phyloP scores from a whole-genome alignment of 306 rosid genomes.

The Dalbergia cochinchinensis region DNA sequence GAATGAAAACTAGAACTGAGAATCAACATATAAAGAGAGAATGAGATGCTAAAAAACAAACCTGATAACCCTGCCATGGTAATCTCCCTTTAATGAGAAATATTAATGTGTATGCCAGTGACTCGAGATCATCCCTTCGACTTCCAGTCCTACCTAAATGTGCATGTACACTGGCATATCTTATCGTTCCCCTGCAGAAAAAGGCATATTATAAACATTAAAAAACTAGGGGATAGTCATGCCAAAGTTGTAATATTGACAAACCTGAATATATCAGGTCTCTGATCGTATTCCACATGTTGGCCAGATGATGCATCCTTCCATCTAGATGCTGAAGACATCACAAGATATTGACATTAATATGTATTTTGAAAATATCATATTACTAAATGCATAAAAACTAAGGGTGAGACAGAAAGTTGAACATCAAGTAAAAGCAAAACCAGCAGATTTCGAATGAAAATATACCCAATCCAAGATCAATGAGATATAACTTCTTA shows the following conservation, averaged over 20 bases:
- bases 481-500: slow-evolving; percentile 90
- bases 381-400: slow-evolving; percentile 28
- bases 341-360: slow-evolving; percentile 35
- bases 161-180: slow-evolving; percentile 98
- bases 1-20: slow-evolving; percentile 36
- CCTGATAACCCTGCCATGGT: slow-evolving; percentile 99
- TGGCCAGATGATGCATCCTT: slow-evolving; percentile 84
- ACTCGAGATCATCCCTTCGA: slow-evolving; percentile 94
- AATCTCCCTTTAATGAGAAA: slow-evolving; percentile 92
- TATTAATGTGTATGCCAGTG: slow-evolving; percentile 88
- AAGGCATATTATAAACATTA: slow-evolving; percentile 29
- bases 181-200: slow-evolving; percentile 83
- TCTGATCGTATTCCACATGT: slow-evolving; percentile 93
- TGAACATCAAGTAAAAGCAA: slow-evolving; percentile 18
- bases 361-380: slow-evolving; percentile 5
- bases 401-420: neutral
- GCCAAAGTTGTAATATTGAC: slow-evolving; percentile 24
- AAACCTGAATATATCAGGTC: slow-evolving; percentile 96
- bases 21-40: slow-evolving; percentile 27
- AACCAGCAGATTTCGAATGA: slow-evolving; percentile 19
- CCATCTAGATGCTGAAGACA: slow-evolving; percentile 89
- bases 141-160: slow-evolving; percentile 97
- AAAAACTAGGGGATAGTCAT: slow-evolving; percentile 5
- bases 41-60: slow-evolving; percentile 40
- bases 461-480: slow-evolving; percentile 87